These are phyloP conservation scores for Delonix regia DNA, from an alignment of 306 rosid species.

Conservation along the genomic window DNA sequence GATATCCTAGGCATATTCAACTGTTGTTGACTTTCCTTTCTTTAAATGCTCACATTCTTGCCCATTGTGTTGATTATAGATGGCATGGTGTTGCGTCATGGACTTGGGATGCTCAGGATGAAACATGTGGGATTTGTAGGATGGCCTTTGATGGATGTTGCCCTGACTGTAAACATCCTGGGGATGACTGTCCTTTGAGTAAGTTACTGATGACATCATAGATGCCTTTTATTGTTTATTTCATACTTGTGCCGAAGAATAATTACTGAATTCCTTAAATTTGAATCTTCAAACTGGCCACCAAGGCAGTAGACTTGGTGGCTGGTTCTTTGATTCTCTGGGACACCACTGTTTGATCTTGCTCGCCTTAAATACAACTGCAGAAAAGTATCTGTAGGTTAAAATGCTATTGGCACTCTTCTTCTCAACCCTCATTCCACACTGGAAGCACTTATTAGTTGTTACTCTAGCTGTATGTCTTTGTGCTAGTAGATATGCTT, in stretches of 20 bases:
- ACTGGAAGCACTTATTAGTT: background rate
- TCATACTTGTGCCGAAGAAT: background rate
- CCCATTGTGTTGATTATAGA: slow-evolving; percentile 45
- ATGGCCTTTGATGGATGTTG: slow-evolving; percentile 98
- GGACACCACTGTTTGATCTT: background rate
- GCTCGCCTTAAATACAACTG: background rate
- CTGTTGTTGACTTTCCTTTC: background rate
- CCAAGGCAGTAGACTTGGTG: background rate
- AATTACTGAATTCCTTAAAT: slow-evolving; percentile 5
- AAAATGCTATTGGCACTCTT: background rate
- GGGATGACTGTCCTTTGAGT: slow-evolving; percentile 92
- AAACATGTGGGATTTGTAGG: slow-evolving; percentile 90
- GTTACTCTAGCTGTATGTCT: background rate
- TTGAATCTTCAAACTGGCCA: slow-evolving; percentile 10
- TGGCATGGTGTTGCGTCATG: slow-evolving; percentile 93
- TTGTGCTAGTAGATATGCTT: background rate
- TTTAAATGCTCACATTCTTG: background rate
- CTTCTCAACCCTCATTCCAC: background rate
- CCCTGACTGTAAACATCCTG: slow-evolving; percentile 91
- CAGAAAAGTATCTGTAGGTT: background rate
- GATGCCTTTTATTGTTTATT: background rate
- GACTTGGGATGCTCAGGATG: slow-evolving; percentile 98
- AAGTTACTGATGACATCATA: slow-evolving; percentile 40
- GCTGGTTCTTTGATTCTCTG: background rate
- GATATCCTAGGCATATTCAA: background rate